Conservation (phyloP, 768 basidiomycete genomes). For the Leccinum pellstonianum region DNA sequence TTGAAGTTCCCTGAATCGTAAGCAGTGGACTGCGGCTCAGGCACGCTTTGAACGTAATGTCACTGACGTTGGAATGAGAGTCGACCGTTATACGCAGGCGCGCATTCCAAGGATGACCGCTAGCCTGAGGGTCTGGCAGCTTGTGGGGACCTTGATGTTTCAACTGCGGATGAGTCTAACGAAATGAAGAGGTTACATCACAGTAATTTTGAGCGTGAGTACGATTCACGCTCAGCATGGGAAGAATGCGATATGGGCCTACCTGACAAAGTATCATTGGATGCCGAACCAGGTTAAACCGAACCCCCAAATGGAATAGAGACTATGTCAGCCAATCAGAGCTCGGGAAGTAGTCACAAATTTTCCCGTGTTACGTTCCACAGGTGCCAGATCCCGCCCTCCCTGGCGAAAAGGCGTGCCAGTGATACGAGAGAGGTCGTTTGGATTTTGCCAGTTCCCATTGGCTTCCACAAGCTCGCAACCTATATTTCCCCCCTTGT, state of each 20-base stretch:
- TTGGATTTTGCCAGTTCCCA: neutral
- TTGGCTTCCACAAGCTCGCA: neutral
- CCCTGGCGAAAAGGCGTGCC: neutral
- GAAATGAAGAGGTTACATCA: neutral
- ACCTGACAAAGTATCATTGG: neutral
- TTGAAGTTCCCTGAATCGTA: neutral
- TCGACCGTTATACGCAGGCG: too few relatives aligned
- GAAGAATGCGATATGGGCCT: too few relatives aligned
- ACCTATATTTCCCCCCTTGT: neutral
- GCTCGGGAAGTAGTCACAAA: neutral
- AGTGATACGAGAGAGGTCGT: neutral
- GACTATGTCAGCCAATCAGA: too few relatives aligned
- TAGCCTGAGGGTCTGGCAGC: neutral
- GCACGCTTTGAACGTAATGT: neutral
- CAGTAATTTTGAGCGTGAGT: neutral
- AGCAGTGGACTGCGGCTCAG: neutral
- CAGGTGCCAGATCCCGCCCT: neutral
- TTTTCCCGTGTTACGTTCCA: neutral
- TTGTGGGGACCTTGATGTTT: neutral
- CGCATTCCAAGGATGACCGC: neutral
- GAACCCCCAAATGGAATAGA: too few relatives aligned
- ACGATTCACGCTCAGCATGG: neutral
- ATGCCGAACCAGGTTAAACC: too few relatives aligned
- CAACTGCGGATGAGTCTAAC: neutral
- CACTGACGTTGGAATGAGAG: neutral